These are phyloP conservation scores for Hyaloperonospora arabidopsidis DNA, from an alignment of 352 stramenopile genomes.

Conservation along the genomic window DNA sequence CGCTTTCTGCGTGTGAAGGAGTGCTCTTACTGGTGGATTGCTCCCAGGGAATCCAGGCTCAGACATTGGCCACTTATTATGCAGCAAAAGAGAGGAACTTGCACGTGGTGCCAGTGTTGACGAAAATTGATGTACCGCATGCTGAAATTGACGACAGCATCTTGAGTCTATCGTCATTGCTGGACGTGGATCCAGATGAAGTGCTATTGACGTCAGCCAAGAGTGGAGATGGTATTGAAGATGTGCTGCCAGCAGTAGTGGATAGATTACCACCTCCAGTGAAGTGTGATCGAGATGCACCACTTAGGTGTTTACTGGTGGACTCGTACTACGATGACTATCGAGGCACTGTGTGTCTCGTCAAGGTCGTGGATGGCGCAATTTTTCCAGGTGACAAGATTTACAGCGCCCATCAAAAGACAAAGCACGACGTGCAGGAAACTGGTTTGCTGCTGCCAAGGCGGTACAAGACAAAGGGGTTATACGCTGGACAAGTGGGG, in stretches of 20 bases:
- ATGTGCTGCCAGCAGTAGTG: conserved; percentile 81
- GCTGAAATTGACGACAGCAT: conserved; percentile 89
- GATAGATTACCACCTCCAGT: conserved; percentile 62
- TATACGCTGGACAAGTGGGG: conserved; percentile 92
- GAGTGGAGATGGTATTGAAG: conserved; percentile 83
- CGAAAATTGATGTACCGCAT: conserved; percentile 97
- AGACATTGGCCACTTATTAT: conserved; percentile 96
- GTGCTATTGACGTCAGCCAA: conserved; percentile 95
- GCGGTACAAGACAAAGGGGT: conserved; percentile 56
- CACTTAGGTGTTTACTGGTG: conserved; percentile 90
- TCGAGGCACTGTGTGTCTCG: conserved; percentile 92
- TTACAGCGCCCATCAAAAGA: conserved; percentile 60
- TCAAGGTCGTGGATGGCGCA: conserved; percentile 90
- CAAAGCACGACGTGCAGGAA: conserved; percentile 93
- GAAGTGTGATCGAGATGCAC: conserved; percentile 40
- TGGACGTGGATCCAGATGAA: conserved; percentile 90
- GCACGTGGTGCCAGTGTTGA: conserved; percentile 93
- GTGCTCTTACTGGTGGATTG: conserved; percentile 97
- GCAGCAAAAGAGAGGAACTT: conserved; percentile 93
- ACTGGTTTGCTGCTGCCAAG: conserved; percentile 90
- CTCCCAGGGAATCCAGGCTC: conserved; percentile 96
- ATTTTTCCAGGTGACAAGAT: conserved; percentile 82
- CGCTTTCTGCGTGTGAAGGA: conserved; percentile 93
- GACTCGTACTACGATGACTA: conserved; percentile 97
- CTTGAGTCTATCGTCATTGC: conserved; percentile 61